phyloP scores from a whole-genome alignment of 768 basidiomycete species.

The Tremella yokohamensis region DNA sequence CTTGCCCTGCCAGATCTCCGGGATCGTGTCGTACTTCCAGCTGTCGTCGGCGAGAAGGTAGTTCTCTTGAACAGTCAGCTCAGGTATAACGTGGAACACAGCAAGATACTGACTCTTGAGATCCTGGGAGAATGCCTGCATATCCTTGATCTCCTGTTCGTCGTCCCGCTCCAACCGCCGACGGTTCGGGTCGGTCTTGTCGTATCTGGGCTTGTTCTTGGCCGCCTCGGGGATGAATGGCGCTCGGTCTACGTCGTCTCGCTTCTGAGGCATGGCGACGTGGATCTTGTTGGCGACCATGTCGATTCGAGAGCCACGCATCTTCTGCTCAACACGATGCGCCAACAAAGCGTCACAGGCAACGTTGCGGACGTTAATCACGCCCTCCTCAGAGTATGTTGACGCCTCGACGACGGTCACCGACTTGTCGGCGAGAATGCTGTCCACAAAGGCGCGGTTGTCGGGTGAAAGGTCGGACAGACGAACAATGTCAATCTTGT shows the following conservation, averaged over 20 bases:
- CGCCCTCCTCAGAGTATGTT: conserved; percentile 93
- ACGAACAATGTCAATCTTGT: conserved; percentile 92
- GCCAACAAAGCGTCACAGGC: conserved; percentile 94
- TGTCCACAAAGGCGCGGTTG: conserved; percentile 73
- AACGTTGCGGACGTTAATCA: conserved; percentile 91
- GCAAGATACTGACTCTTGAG: conserved; percentile 66
- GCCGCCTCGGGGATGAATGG: conserved; percentile 86
- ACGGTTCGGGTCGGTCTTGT: conserved; percentile 79
- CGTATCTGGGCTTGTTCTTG: conserved; percentile 72
- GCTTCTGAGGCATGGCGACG: conserved; percentile 81
- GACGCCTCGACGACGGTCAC: conserved; percentile 77
- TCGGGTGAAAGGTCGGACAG: conserved; percentile 77
- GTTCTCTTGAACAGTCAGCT: conserved; percentile 60
- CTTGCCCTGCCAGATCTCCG: conserved; percentile 98
- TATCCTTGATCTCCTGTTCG: conserved; percentile 72
- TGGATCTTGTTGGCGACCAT: conserved; percentile 91
- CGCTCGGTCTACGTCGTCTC: conserved; percentile 82
- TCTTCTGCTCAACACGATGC: conserved; percentile 87
- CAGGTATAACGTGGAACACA: conserved; percentile 1
- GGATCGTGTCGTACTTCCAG: conserved; percentile 95
- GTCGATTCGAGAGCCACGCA: conserved; percentile 90
- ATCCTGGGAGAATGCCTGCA: conserved; percentile 85
- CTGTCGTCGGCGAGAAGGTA: conserved; percentile 82
- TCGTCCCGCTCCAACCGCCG: conserved; percentile 70
- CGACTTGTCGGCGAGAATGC: conserved; percentile 68